Base-by-base conservation (phyloP, 83 land plant genomes). In the Isoetes engelmannii region DNA sequence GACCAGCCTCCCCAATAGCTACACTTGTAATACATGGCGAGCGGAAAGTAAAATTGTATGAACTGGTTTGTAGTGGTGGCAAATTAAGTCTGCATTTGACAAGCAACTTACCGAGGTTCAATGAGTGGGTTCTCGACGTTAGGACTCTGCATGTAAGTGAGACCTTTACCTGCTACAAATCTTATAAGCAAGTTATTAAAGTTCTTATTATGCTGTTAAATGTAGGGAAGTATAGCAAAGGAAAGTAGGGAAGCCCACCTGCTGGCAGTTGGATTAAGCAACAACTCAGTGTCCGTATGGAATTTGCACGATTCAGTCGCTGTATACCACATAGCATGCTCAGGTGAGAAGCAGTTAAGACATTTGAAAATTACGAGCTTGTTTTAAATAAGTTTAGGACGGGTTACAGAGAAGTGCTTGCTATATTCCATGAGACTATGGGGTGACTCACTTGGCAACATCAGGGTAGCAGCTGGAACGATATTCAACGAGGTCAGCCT, bases 211-310 rank as follows among this genome's bases (percentile, higher is more conserved):
- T 7, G 53, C 7, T 7, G 53, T 7, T 49, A 49, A 49, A 7
- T 49, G 12, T 12, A 49, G 10, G 7, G 62, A 18, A 69, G 72
- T 3, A 12, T 7, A 51, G 18, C 57, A 51, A 15, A 5, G 4
- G 75, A 53, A 56, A 69, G 43, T 55, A 15, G 42, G 9, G 21
- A 49, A 41, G 69, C 9, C 20, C 42, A 12, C 0, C 57, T 77
- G 57, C 69, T 77, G 37, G 79, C 79, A 17, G 65, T 77, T 71
- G 79, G 79, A 21, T 18, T 72, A 49, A 65, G 70, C 48, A 58
- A 77, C 64, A 77, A 77, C 47, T 65, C 79, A 9, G 75, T 77
- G n/a, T 77, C 65, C 37, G 9, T 77, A n/a, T 77, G 70, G 75
- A 56, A 63, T 50, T 47, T 72, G 44, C 46, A 7, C 10, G 20